Conservation (phyloP, 2,329 filamentous ascomycete species). For the Xenoacremonium recifei region DNA sequence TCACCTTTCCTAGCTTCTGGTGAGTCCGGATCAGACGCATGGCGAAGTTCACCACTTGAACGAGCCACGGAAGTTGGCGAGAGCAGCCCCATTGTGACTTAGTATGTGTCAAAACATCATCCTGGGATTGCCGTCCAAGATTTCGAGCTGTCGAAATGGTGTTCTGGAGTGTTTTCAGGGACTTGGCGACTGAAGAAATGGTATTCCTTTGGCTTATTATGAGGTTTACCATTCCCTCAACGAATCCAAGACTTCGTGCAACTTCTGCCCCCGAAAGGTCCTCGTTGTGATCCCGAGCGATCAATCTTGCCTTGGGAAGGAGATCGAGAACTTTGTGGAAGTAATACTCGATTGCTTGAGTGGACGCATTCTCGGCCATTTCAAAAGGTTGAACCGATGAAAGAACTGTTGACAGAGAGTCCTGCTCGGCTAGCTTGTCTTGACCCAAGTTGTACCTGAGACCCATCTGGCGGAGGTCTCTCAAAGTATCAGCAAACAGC, state of each 20-base stretch:
- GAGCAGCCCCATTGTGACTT: constrained; percentile 21
- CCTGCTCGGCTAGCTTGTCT: constrained; percentile 70
- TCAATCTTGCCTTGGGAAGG: constrained; percentile 64
- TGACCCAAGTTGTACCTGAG: constrained; percentile 79
- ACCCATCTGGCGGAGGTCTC: constrained; percentile 83
- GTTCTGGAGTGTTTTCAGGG: constrained; percentile 38
- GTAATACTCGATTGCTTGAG: constrained; percentile 59
- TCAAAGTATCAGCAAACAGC: constrained; percentile 85
- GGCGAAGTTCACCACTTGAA: constrained; percentile 64
- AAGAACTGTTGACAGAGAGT: constrained; percentile 68
- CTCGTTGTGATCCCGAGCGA: constrained; percentile 72
- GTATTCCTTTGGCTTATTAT: constrained; percentile 57
- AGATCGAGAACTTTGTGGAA: constrained; percentile 79
- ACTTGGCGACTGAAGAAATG: constrained; percentile 40
- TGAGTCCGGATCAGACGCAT: constrained; percentile 64
- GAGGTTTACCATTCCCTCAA: constrained; percentile 82
- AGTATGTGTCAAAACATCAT: constrained; percentile 20
- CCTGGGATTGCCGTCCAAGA: constrained; percentile 29
- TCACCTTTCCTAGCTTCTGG: constrained; percentile 56
- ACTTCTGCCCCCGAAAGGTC: constrained; percentile 83
- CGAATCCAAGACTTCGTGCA: constrained; percentile 72
- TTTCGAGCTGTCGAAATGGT: constrained; percentile 35
- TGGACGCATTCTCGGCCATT: constrained; percentile 21
- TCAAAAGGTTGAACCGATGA: constrained; percentile 50
- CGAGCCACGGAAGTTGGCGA: constrained; percentile 56